Evolutionary conservation across 306 rosid genomes (phyloP).

Genomic region (Sphenostylis stenocarpa): DNA sequence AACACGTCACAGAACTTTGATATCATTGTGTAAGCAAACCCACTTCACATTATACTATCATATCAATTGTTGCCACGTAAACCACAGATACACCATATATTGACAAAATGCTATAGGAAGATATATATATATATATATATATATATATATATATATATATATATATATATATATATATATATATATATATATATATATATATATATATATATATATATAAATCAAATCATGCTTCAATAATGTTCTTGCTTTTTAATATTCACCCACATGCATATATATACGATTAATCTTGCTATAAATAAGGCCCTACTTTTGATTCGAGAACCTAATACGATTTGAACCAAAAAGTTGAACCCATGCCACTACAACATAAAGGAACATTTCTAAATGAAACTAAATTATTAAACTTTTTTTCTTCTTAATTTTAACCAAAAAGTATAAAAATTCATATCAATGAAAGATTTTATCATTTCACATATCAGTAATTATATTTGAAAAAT

Average conservation of each 20-base stretch:
- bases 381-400: not conserved
- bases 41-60: not conserved
- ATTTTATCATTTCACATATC: too few relatives aligned
- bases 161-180: too few relatives aligned
- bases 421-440: too few relatives aligned
- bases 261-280: not conserved
- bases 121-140: too few relatives aligned
- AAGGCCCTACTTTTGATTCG: too few relatives aligned
- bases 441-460: too few relatives aligned
- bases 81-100: not conserved
- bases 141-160: too few relatives aligned
- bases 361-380: not conserved
- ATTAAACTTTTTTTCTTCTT: not conserved
- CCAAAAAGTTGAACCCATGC: not conserved
- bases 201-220: too few relatives aligned
- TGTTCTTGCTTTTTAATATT: not conserved
- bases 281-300: not conserved
- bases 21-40: not conserved
- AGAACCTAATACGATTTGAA: not conserved
- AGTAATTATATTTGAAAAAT: too few relatives aligned
- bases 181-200: too few relatives aligned
- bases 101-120: not conserved
- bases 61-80: not conserved
- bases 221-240: not conserved
- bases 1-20: not conserved